phyloP scores from a whole-genome alignment of 345 rosid species.

The Ceriops zippeliana region DNA sequence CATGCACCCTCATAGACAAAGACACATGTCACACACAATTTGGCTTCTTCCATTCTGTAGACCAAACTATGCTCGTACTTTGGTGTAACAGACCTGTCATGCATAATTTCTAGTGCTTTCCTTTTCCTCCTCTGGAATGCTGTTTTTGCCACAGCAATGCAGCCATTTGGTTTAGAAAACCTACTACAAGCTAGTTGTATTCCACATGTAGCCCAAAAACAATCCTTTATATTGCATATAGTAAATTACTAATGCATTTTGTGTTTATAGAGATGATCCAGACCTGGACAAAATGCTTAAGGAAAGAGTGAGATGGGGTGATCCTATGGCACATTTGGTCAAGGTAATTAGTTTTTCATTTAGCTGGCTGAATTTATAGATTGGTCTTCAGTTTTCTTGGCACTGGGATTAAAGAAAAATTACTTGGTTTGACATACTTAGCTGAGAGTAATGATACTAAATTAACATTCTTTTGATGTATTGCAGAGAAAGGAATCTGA shows the following conservation, averaged over 20 bases:
- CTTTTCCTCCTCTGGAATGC: too few relatives aligned
- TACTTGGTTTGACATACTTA: background rate
- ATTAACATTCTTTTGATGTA: slow-evolving; percentile 8
- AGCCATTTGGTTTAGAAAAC: too few relatives aligned
- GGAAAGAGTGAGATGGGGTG: slow-evolving; percentile 81
- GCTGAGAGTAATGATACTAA: background rate
- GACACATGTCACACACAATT: too few relatives aligned
- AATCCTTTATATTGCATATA: background rate
- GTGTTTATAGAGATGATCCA: slow-evolving; percentile 71
- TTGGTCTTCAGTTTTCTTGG: background rate
- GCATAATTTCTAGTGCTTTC: too few relatives aligned
- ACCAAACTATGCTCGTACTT: too few relatives aligned
- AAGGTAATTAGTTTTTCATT: slow-evolving; percentile 46
- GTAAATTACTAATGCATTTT: slow-evolving; percentile 11
- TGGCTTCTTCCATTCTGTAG: too few relatives aligned
- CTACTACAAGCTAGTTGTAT: too few relatives aligned
- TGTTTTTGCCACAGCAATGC: too few relatives aligned
- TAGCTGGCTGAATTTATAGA: background rate
- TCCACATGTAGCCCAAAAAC: too few relatives aligned
- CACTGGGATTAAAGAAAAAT: background rate
- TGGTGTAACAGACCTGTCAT: too few relatives aligned
- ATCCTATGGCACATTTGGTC: slow-evolving; percentile 95
- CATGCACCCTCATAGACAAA: too few relatives aligned
- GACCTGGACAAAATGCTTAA: slow-evolving; percentile 79
- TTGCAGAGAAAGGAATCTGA: slow-evolving; percentile 59